A percentile compares a stretch with the other conserved stretches of the same genome.
Conservation (phyloP, 306 rosid genomes). For the Styphnolobium japonicum region DNA sequence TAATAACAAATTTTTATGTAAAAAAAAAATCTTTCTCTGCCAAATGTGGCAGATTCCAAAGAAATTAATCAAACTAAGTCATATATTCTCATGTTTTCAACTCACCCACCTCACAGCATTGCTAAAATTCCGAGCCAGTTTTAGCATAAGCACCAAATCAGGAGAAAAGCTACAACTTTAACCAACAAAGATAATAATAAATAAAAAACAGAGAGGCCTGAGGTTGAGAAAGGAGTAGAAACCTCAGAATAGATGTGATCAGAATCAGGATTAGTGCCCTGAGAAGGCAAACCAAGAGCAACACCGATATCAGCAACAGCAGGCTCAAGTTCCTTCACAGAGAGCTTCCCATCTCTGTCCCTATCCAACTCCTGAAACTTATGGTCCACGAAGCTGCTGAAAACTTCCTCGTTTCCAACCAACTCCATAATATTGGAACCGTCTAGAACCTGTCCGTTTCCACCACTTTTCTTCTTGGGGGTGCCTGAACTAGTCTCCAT, state of each 20-base stretch:
- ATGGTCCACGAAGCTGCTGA: conserved; percentile 68
- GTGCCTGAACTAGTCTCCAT: conserved; percentile 27
- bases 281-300: conserved; percentile 93
- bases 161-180: not conserved
- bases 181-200: not conserved
- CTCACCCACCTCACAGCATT: not conserved
- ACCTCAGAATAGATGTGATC: conserved; percentile 89
- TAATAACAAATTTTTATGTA: not conserved
- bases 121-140: not conserved
- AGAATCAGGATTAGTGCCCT: conserved; percentile 69
- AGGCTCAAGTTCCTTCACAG: conserved; percentile 86
- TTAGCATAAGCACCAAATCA: not conserved
- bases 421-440: conserved; percentile 94
- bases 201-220: not conserved
- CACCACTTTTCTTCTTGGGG: conserved; percentile 29
- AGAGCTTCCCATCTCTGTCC: conserved; percentile 84
- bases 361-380: conserved; percentile 80
- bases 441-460: conserved; percentile 66
- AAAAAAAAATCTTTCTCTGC: not conserved
- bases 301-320: conserved; percentile 97
- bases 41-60: not conserved
- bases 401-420: conserved; percentile 82
- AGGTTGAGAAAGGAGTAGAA: not conserved
- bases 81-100: not conserved
- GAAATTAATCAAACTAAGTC: not conserved